phyloP scores from a whole-genome alignment of 176 grass and related monocot genomes.

The Lolium multiflorum region DNA sequence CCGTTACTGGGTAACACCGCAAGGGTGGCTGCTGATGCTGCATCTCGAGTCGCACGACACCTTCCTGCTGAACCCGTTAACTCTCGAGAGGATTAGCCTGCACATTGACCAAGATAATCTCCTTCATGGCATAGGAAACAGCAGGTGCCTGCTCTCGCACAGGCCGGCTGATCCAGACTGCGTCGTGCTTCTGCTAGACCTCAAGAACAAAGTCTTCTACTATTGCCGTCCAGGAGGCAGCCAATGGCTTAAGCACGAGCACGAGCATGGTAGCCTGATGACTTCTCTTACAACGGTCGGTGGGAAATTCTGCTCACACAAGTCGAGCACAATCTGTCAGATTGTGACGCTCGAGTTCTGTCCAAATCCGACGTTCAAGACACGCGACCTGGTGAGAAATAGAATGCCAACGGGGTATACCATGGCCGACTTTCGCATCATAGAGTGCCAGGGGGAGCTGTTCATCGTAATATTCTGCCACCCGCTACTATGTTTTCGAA shows the following conservation, averaged over 20 bases:
- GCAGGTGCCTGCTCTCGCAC: neutral
- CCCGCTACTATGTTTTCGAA: neutral
- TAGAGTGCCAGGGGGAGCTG: neutral
- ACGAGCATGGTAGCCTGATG: neutral
- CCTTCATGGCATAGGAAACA: neutral
- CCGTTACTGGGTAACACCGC: neutral
- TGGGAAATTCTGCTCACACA: neutral
- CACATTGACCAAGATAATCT: neutral
- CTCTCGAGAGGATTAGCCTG: neutral
- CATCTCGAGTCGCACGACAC: neutral
- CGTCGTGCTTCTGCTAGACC: neutral
- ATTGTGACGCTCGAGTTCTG: neutral
- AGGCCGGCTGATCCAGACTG: neutral
- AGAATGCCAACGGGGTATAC: neutral
- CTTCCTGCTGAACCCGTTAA: neutral
- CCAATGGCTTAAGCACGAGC: neutral
- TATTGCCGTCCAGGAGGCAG: neutral
- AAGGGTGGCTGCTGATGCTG: conserved; percentile 6
- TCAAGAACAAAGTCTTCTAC: neutral
- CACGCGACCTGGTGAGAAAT: neutral
- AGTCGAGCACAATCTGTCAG: neutral
- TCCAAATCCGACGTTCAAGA: neutral
- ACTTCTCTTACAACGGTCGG: neutral
- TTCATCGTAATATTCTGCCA: neutral
- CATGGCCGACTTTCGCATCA: neutral